Evolutionary conservation across 225 moss, liverwort and hornwort genomes (phyloP).

Genomic region (Ulota crispa): DNA sequence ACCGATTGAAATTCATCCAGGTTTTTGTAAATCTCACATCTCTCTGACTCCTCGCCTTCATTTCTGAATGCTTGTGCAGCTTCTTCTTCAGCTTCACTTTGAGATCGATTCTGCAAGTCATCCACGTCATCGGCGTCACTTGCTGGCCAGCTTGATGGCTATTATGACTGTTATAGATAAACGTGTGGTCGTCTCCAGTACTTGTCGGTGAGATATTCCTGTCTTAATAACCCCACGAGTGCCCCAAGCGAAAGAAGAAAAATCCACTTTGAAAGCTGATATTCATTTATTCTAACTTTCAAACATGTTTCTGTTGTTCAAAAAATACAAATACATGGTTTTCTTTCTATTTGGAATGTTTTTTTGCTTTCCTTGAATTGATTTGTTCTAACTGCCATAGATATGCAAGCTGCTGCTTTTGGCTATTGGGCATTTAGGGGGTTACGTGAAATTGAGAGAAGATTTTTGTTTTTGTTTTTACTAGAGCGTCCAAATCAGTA

Average conservation of each 20-base stretch:
- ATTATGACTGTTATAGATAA: constrained; percentile 69
- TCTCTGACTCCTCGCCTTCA: background rate
- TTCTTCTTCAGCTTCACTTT: constrained; percentile 85
- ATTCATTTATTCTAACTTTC: background rate
- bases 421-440: background rate
- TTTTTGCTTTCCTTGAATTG: background rate
- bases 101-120: constrained; percentile 64
- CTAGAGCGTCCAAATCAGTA: background rate
- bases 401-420: background rate
- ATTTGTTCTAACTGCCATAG: background rate
- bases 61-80: constrained; percentile 41
- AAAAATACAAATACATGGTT: background rate
- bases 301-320: background rate
- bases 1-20: background rate
- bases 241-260: background rate
- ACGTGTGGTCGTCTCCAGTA: constrained; percentile 77
- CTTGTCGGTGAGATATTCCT: constrained; percentile 70
- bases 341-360: background rate
- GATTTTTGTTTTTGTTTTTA: background rate
- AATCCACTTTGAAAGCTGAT: background rate
- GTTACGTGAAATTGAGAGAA: background rate
- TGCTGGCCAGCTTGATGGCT: constrained; percentile 70
- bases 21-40: background rate
- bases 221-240: background rate
- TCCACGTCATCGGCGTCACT: constrained; percentile 81